Evolutionary conservation across 257 asterid species (phyloP).

Genomic region (Nicotiana obtusifolia): DNA sequence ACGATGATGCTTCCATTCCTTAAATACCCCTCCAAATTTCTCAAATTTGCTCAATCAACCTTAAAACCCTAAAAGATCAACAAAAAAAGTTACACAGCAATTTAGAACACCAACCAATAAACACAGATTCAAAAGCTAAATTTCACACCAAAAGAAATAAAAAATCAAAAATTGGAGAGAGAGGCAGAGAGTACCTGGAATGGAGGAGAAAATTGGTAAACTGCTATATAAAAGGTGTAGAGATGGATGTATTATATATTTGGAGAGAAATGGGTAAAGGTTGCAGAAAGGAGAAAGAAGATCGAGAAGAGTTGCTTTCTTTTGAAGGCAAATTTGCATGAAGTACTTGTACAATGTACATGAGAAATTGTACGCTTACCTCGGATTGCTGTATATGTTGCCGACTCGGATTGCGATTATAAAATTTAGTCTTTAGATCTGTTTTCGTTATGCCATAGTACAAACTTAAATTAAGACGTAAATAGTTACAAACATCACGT

Average conservation of each 20-base stretch:
- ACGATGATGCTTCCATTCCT: slow-evolving; percentile 28
- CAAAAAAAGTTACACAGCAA: not conserved
- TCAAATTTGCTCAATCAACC: slow-evolving; percentile 7
- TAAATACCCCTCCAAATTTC: slow-evolving; percentile 25
- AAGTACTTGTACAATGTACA: not conserved
- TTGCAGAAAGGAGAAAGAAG: slow-evolving; percentile 8
- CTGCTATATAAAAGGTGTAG: not conserved
- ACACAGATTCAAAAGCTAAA: not conserved
- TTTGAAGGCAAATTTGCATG: not conserved
- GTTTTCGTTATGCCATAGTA: not conserved
- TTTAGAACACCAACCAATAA: not conserved
- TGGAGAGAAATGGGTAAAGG: not conserved
- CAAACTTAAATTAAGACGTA: too few relatives aligned
- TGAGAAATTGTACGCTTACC: not conserved
- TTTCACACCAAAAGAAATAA: not conserved
- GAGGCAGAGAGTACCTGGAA: not conserved
- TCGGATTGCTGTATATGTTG: not conserved
- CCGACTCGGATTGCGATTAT: not conserved
- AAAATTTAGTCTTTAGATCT: not conserved
- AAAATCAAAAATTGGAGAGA: not conserved
- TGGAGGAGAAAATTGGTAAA: not conserved
- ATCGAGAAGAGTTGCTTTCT: not conserved
- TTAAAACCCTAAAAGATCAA: not conserved
- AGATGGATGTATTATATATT: not conserved
- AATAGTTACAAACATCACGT: too few relatives aligned